A percentile compares a stretch with the other conserved stretches of the same genome.
These are phyloP conservation scores for Wallacemonas sp. DNA, from an alignment of 208 protist species.

Conservation along the genomic window DNA sequence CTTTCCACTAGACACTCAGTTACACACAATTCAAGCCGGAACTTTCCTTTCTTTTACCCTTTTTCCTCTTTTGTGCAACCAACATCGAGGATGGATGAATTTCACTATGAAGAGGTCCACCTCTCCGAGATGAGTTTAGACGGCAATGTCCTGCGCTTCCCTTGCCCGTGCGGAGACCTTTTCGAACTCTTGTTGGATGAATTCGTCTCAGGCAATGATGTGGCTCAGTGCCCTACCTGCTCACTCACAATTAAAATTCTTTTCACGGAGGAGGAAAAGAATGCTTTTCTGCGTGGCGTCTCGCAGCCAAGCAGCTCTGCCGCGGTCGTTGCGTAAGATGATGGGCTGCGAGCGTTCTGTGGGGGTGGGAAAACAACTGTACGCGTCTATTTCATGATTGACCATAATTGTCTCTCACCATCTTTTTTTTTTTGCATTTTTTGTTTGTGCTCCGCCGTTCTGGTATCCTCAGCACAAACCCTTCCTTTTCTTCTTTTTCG, in stretches of 20 bases:
- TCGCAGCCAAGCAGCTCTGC: background rate
- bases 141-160: slow-evolving; percentile 70
- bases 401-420: background rate
- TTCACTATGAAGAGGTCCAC: slow-evolving; percentile 90
- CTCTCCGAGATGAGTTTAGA: slow-evolving; percentile 85
- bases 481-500: no score
- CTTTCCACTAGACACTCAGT: background rate
- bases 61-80: background rate
- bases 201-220: slow-evolving; percentile 64
- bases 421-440: slow-evolving; percentile 20
- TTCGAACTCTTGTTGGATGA: slow-evolving; percentile 85
- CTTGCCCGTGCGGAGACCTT: slow-evolving; percentile 91
- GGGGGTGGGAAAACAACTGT: no score
- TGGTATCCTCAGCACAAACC: no score
- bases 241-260: slow-evolving; percentile 86
- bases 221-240: slow-evolving; percentile 89
- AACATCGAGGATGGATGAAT: slow-evolving; percentile 55
- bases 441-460: background rate
- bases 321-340: background rate
- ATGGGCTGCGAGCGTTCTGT: no score
- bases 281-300: slow-evolving; percentile 30
- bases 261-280: slow-evolving; percentile 58
- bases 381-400: no score
- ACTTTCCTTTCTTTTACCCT: background rate
- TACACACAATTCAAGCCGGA: background rate